These are phyloP conservation scores for Balamuthia mandrillaris DNA, from an alignment of 208 protist species.

Conservation along the genomic window DNA sequence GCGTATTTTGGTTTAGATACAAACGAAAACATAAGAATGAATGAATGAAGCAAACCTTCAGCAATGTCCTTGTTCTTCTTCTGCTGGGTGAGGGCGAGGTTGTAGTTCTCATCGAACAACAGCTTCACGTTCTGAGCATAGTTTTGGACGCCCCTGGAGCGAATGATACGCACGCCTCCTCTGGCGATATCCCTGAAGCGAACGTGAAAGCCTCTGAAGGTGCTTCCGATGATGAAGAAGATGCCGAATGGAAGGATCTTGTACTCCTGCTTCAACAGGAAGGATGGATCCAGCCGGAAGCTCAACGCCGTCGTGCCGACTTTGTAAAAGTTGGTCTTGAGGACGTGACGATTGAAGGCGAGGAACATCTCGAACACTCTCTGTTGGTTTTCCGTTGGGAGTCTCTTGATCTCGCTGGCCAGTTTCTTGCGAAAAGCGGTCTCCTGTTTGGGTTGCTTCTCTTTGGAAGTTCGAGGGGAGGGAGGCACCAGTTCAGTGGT, in stretches of 20 bases:
- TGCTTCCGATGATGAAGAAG: slow-evolving; percentile 85
- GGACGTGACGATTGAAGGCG: slow-evolving; percentile 85
- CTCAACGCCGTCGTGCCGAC: slow-evolving; percentile 81
- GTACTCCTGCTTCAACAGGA: slow-evolving; percentile 73
- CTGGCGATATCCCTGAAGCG: slow-evolving; percentile 20
- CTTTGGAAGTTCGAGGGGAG: neutral
- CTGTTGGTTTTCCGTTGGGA: slow-evolving; percentile 74
- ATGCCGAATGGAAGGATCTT: slow-evolving; percentile 81
- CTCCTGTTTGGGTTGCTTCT: neutral
- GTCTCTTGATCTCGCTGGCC: slow-evolving; percentile 71
- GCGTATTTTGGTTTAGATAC: too few species aligned
- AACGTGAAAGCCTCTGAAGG: slow-evolving; percentile 94
- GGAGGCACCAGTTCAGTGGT: slow-evolving; percentile 50
- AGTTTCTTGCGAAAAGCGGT: slow-evolving; percentile 72
- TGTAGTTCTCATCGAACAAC: slow-evolving; percentile 94
- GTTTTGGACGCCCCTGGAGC: slow-evolving; percentile 76
- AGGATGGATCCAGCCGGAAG: slow-evolving; percentile 84
- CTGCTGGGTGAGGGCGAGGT: slow-evolving; percentile 90
- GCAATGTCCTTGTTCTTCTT: slow-evolving; percentile 96
- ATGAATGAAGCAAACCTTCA: slow-evolving; percentile 70
- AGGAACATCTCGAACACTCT: slow-evolving; percentile 81
- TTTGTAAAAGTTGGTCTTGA: slow-evolving; percentile 93
- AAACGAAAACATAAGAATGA: neutral
- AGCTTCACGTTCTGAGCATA: slow-evolving; percentile 84
- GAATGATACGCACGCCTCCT: slow-evolving; percentile 91